Conservation (phyloP, 2,329 filamentous ascomycete species). For the Fusarium protoensiforme region DNA sequence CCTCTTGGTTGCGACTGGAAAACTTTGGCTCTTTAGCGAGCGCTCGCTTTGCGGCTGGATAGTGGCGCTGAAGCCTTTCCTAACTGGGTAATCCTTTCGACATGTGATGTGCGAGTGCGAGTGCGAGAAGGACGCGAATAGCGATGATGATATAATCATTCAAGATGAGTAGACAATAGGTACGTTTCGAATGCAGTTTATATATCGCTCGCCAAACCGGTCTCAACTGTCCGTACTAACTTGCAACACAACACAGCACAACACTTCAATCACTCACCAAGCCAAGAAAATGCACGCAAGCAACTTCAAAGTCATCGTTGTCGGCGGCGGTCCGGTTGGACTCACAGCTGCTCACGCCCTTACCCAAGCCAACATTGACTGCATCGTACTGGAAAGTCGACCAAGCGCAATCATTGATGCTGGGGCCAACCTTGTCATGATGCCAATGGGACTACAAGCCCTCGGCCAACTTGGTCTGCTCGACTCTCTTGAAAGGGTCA, state of each 20-base stretch:
- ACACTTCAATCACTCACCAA: not conserved
- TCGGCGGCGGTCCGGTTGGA: slow-evolving; percentile 44
- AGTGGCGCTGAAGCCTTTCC: not conserved
- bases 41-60: not conserved
- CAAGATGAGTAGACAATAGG: not conserved
- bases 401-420: slow-evolving; percentile 42
- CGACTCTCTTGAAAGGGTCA: slow-evolving; percentile 29
- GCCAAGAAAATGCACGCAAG: not conserved
- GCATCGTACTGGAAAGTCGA: slow-evolving; percentile 51
- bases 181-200: not conserved
- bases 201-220: not conserved
- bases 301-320: slow-evolving; percentile 40
- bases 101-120: not conserved
- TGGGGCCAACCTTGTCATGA: slow-evolving; percentile 47
- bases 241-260: not conserved
- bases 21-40: not conserved
- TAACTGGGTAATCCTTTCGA: not conserved
- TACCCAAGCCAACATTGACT: slow-evolving; percentile 48
- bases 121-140: not conserved
- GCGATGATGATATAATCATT: not conserved
- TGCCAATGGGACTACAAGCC: slow-evolving; percentile 42
- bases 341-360: slow-evolving; percentile 43
- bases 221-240: not conserved
- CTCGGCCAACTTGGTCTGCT: slow-evolving; percentile 49
- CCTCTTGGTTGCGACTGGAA: not conserved